phyloP scores from a whole-genome alignment of 2,329 filamentous ascomycete species.

The Arthroderma uncinatum region DNA sequence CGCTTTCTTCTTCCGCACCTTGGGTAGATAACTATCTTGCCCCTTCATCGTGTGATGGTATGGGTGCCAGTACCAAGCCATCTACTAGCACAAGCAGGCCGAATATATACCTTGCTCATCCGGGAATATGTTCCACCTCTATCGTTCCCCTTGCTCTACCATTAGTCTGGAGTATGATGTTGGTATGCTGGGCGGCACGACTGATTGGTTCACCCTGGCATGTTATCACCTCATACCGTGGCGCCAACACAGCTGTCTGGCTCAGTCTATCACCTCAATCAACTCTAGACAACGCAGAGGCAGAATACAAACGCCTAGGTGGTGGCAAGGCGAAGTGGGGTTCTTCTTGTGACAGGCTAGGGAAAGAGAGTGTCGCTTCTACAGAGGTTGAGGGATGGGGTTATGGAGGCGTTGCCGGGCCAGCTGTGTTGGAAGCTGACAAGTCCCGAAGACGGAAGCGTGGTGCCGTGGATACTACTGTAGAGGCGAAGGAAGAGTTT shows the following conservation, averaged over 20 bases:
- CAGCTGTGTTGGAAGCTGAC: slow-evolving; percentile 42
- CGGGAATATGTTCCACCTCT: slow-evolving; percentile 71
- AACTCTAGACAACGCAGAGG: slow-evolving; percentile 28
- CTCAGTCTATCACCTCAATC: slow-evolving; percentile 55
- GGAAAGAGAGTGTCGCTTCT: slow-evolving; percentile 53
- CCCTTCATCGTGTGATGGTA: slow-evolving; percentile 18
- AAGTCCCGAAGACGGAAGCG: slow-evolving; percentile 47
- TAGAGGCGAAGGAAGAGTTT: slow-evolving; percentile 28
- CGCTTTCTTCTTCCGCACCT: slow-evolving; percentile 52
- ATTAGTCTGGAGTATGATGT: slow-evolving; percentile 57
- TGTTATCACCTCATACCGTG: slow-evolving; percentile 60
- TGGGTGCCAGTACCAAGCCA: slow-evolving; percentile 16
- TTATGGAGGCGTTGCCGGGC: slow-evolving; percentile 43
- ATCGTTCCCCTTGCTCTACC: slow-evolving; percentile 65
- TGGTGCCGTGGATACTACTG: slow-evolving; percentile 47
- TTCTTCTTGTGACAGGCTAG: slow-evolving; percentile 51
- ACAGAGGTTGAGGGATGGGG: slow-evolving; percentile 87
- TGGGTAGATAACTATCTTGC: slow-evolving; percentile 48
- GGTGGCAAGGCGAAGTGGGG: slow-evolving; percentile 71
- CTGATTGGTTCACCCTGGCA: slow-evolving; percentile 85
- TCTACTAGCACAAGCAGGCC: slow-evolving; percentile 35
- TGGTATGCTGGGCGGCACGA: slow-evolving; percentile 59
- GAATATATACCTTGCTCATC: slow-evolving; percentile 68
- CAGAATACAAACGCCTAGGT: slow-evolving; percentile 45
- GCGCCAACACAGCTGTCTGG: slow-evolving; percentile 67